Evolutionary conservation across 495 filamentous ascomycete genomes (phyloP).

Genomic region (Achaetomiella virescens): DNA sequence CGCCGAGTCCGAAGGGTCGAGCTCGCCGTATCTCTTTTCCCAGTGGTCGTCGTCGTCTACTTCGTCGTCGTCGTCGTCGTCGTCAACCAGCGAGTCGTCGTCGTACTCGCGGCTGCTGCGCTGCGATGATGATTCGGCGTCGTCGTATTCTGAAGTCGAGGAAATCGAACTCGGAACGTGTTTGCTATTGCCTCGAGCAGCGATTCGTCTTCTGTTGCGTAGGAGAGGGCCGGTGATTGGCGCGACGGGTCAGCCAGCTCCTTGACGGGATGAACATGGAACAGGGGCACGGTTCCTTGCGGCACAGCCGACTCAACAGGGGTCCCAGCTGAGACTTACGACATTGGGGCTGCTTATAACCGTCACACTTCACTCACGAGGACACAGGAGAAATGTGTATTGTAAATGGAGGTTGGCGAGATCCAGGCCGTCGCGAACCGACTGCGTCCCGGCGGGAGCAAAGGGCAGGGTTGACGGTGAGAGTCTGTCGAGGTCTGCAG

Average conservation of each 20-base stretch:
- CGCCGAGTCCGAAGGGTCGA: slow-evolving; percentile 79
- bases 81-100: slow-evolving; percentile 45
- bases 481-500: slow-evolving; percentile 5
- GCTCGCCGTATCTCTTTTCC: slow-evolving; percentile 50
- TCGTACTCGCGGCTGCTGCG: slow-evolving; percentile 25
- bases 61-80: slow-evolving; percentile 42
- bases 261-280: slow-evolving; percentile 3
- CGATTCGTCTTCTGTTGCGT: slow-evolving; percentile 41
- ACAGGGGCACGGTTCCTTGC: slow-evolving; percentile 6
- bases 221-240: background rate
- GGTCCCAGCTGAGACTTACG: slow-evolving; percentile 31
- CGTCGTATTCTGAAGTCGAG: slow-evolving; percentile 24
- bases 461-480: slow-evolving; percentile 16
- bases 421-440: background rate
- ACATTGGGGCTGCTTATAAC: slow-evolving; percentile 39
- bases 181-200: slow-evolving; percentile 39
- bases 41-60: slow-evolving; percentile 49
- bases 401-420: slow-evolving; percentile 26
- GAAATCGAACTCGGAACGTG: slow-evolving; percentile 14
- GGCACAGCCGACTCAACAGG: slow-evolving; percentile 16
- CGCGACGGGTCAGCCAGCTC: slow-evolving; percentile 12
- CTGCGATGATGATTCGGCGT: slow-evolving; percentile 19
- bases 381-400: slow-evolving; percentile 34
- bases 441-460: slow-evolving; percentile 8
- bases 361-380: slow-evolving; percentile 37